Conservation (phyloP, 495 filamentous ascomycete genomes). For the Penicillium flavigenum region DNA sequence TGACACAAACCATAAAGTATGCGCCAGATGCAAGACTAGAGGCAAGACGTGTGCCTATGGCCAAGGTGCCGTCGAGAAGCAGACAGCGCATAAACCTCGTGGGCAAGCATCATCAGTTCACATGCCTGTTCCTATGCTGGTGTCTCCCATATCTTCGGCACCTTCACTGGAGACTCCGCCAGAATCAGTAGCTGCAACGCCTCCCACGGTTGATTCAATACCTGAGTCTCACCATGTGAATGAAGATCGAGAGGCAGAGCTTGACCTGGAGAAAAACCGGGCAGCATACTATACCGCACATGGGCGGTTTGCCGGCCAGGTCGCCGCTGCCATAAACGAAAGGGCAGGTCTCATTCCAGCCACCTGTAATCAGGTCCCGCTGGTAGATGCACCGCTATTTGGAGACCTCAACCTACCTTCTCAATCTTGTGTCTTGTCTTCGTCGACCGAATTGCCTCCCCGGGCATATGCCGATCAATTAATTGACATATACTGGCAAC, state of each 20-base stretch:
- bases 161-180: no score
- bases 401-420: not conserved
- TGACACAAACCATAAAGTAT: not conserved
- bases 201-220: not conserved
- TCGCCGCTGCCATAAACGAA: not conserved
- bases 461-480: not conserved
- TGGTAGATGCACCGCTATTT: not conserved
- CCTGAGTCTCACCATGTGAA: not conserved
- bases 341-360: not conserved
- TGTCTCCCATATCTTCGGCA: no score
- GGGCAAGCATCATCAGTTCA: not conserved
- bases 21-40: not conserved
- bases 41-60: not conserved
- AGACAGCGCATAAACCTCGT: not conserved
- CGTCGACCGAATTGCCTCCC: not conserved
- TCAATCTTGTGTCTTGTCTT: not conserved
- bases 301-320: not conserved
- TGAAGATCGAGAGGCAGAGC: not conserved
- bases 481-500: not conserved
- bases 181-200: no score
- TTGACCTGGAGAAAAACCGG: not conserved
- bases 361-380: not conserved
- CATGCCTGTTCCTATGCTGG: not conserved
- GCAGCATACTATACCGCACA: not conserved
- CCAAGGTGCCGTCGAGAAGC: not conserved